Evolutionary conservation across 164 flowering plant genomes (phyloP), one percentile per base, ranked within the genome.

Genomic region (Tetrastigma voinierianum): DNA sequence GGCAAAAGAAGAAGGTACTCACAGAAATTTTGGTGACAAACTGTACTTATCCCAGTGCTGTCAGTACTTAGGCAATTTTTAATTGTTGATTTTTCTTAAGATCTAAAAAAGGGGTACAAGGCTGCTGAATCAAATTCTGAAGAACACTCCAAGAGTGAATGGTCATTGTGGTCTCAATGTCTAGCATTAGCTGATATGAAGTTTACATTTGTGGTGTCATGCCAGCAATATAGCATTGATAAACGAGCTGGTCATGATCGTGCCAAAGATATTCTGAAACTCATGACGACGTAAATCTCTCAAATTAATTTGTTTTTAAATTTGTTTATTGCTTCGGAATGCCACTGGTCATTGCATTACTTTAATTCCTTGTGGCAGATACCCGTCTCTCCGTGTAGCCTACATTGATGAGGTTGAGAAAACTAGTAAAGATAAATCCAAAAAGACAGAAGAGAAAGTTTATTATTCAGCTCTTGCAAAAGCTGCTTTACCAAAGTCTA

Each of bases 111-210:
- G 65, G 91, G 91, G 9, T 85, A 85, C 44, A 87, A 87, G 70
- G 86, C n/a, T 43, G 73, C 78, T 57, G 89, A 80, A 62, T 67
- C 53, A 20, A 81, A 70, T 62, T 64, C 70, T 15, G 87, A 84
- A 21, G 84, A 85, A 40, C 67, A 82, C 21, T 69, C n/a, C 13
- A 82, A 71, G 65, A 82, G 80, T 56, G 84, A 83, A 64, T 70
- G 86, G 54, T 83, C 89, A 56, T 53, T 85, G 21, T 67, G 75
- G 80, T 79, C 85, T 21, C 87, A 81, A 61, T 82, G 88, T 68
- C 85, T 84, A 69, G 87, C 91, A 15, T 84, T 87, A 10, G 82
- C 89, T 59, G 91, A 87, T 67, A 83, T 87, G 89, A 87, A 87
- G 73, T 87, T 83, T 67, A 78, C 89, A 11, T 87, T 78, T 72